A percentile compares a stretch with the other conserved stretches of the same genome.
Evolutionary conservation across 805 yeast species (phyloP).

Genomic region (Metschnikowia sp.): DNA sequence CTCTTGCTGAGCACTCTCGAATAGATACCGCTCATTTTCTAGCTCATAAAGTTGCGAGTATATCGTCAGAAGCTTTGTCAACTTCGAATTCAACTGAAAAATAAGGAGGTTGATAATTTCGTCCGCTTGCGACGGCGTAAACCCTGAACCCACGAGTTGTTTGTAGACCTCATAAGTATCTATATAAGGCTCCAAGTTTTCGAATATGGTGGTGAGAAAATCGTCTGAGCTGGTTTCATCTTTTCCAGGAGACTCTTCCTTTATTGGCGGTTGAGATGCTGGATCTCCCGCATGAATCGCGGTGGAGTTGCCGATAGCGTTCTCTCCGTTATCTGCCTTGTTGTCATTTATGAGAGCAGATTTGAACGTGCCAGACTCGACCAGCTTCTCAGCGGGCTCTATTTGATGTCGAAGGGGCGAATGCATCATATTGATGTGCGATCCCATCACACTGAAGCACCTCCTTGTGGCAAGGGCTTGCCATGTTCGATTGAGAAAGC

Average conservation of each 20-base stretch:
- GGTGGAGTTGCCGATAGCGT: neutral
- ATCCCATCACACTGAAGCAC: conserved; percentile 1
- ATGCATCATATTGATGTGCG: neutral
- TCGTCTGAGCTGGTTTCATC: conserved; percentile 16
- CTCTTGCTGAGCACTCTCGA: conserved; percentile 91
- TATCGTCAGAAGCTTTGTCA: conserved; percentile 41
- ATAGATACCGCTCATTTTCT: conserved; percentile 83
- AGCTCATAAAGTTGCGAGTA: conserved; percentile 61
- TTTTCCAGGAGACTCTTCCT: neutral
- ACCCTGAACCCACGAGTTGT: conserved; percentile 53
- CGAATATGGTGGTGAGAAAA: conserved; percentile 58
- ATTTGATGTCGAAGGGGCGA: conserved; percentile 3
- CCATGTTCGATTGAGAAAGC: neutral
- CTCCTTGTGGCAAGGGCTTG: neutral
- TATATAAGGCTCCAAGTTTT: conserved; percentile 41
- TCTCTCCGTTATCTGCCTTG: neutral
- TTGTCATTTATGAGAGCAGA: neutral
- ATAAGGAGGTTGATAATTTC: conserved; percentile 49
- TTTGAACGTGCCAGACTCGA: no score
- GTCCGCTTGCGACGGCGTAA: conserved; percentile 59
- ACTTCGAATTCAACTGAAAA: conserved; percentile 40
- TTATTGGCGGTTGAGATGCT: neutral
- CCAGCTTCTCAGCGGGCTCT: no score
- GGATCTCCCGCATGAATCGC: neutral
- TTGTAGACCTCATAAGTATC: conserved; percentile 52